phyloP scores from a whole-genome alignment of 2,329 filamentous ascomycete genomes.

The Rutstroemia sp. region DNA sequence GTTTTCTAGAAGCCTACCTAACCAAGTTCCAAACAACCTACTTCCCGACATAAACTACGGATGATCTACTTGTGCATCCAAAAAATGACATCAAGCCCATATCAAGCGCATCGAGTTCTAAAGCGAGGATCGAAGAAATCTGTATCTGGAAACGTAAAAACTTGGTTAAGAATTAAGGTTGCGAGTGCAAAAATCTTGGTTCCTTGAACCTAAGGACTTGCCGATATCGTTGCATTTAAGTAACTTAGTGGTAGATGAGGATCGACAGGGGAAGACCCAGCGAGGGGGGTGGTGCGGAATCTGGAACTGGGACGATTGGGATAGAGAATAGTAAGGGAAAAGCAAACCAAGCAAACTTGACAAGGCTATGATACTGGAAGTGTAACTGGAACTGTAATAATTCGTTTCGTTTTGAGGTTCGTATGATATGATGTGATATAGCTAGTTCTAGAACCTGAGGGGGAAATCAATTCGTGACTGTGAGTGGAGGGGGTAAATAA shows the following conservation, averaged over 20 bases:
- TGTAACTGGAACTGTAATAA: background rate
- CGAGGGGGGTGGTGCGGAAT: background rate
- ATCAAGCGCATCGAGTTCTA: background rate
- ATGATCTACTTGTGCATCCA: background rate
- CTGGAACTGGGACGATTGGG: background rate
- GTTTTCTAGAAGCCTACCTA: background rate
- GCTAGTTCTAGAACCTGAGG: background rate
- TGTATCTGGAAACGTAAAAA: background rate
- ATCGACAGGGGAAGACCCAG: background rate
- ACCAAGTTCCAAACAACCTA: too few species aligned
- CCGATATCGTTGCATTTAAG: background rate
- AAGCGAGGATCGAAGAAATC: constrained; percentile 2
- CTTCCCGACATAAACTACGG: background rate
- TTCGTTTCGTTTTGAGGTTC: background rate
- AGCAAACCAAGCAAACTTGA: constrained; percentile 5
- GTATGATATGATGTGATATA: too few species aligned
- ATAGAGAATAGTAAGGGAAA: background rate
- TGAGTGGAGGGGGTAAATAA: background rate
- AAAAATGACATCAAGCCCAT: background rate
- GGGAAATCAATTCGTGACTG: background rate
- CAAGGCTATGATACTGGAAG: constrained; percentile 7
- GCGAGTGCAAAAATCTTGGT: background rate
- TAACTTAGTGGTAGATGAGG: background rate
- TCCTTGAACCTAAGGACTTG: background rate
- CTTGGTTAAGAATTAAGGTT: background rate